Base-by-base conservation (phyloP, 2,329 filamentous ascomycete genomes). In the Diplodia scrobiculata region DNA sequence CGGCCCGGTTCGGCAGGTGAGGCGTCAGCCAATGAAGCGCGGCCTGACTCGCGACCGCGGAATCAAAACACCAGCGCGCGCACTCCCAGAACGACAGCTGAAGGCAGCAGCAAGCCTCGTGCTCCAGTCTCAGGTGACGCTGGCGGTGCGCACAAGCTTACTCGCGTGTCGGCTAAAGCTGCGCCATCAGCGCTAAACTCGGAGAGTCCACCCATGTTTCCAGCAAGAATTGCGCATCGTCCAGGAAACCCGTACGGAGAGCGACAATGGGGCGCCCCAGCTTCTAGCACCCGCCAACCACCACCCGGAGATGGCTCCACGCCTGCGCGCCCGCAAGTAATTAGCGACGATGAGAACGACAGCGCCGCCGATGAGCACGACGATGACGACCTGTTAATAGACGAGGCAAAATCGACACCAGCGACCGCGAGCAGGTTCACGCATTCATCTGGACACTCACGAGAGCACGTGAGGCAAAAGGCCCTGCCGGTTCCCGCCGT, bases 21-120 rank as follows among this genome's bases (percentile, higher is more conserved):
- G 58, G 19, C 45, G 32, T 45, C 27, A 48, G 14, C 60, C 48
- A 63, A 63, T 53, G 50, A 53, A 32, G 17, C 9, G 47, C 60
- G 19, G 14, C 34, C 48, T 63, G 48, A 63, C 50, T 63, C 60
- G 60, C 48, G 48, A 32, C 10, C 13, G 60, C 32, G 48, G 50
- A 63, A 63, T 63, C 60, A 63, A 63, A 63, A 63, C 60, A 63
- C 50, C 41, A 62, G 41, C 45, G n/a, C 58, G 41, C 55, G 55
- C 50, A 36, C 58, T 62, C 45, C 45, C 50, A n/a, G 29, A 51
- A 62, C 58, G 14, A 50, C 41, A 45, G 45, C 29, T 32, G 58
- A 32, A 34, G 41, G 27, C 10, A 62, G 58, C 58, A 62, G 41
- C 58, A 51, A 50, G 41, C 19, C 58, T 45, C 45, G 29, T 62